Evolutionary conservation across 2,329 filamentous ascomycete genomes (phyloP).

Genomic region (Graphilbum sp.): DNA sequence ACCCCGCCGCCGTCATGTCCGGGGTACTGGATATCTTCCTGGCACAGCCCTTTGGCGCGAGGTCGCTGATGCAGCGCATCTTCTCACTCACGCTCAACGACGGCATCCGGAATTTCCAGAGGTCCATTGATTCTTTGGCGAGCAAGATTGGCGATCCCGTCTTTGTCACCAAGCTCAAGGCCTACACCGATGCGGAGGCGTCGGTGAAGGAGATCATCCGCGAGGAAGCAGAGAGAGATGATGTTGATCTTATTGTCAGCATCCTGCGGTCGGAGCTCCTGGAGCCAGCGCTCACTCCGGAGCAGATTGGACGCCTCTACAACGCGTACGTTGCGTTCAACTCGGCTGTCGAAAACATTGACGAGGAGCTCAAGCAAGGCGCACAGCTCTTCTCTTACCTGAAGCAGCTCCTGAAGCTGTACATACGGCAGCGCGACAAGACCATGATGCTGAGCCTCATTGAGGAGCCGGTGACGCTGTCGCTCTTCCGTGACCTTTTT

Average conservation of each 20-base stretch:
- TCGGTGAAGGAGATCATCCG: constrained; percentile 58
- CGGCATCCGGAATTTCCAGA: constrained; percentile 73
- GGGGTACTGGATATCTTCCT: constrained; percentile 87
- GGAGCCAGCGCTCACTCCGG: constrained; percentile 49
- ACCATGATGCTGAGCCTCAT: constrained; percentile 92
- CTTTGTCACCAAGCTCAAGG: constrained; percentile 65
- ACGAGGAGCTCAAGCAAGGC: constrained; percentile 75
- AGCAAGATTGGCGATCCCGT: constrained; percentile 67
- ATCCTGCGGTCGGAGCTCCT: constrained; percentile 69
- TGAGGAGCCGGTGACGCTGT: constrained; percentile 92
- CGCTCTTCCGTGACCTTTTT: constrained; percentile 88
- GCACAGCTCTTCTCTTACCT: constrained; percentile 87
- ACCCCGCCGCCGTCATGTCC: constrained; percentile 95
- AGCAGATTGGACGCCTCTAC: constrained; percentile 72
- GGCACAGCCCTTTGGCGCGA: constrained; percentile 81
- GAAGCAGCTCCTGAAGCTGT: constrained; percentile 86
- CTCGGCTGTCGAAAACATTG: constrained; percentile 77
- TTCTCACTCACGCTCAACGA: constrained; percentile 86
- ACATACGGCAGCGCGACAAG: constrained; percentile 86
- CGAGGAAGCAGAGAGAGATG: constrained; percentile 53
- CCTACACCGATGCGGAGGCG: constrained; percentile 63
- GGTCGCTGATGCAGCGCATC: constrained; percentile 84
- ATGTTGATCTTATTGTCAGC: constrained; percentile 71
- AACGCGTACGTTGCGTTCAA: constrained; percentile 97
- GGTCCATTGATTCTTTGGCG: constrained; percentile 63